Base-by-base conservation (phyloP, 2,329 filamentous ascomycete genomes). In the Annulohypoxylon truncatum region DNA sequence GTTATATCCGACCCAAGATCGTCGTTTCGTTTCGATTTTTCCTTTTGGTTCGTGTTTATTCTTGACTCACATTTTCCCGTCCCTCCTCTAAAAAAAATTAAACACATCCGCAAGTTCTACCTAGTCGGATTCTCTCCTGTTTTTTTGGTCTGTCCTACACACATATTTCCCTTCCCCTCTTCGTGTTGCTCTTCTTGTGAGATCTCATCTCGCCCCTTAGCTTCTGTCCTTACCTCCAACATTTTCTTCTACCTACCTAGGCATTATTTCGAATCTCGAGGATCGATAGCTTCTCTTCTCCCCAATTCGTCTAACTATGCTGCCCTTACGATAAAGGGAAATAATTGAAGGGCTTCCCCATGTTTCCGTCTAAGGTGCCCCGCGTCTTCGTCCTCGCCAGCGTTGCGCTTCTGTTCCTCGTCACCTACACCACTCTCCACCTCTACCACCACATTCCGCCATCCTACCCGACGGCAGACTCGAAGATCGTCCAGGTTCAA, bases 291-390 rank as follows among this genome's bases (percentile, higher is more conserved):
- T 31, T 51, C 29, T 38, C 6, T 28, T 18, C 31, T 28, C 35
- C 24, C 22, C 13, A 1, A 4, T 15, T 59, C 35, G 15, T 31
- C 13, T 33, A 70, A 54, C 62, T 48, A 68, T 66, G 66, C 59
- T 64, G 42, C 35, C 24, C 48, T 10, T 55, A 40, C 54, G 46
- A 56, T 66, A 26, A 61, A 26, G 47, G 13, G 35, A 12, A 56
- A 15, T 51, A 66, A 47, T 20, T 6, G 18, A 70, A 58, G 56
- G 52, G 35, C 18, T 58, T 51, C 47, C 61, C 47, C 70, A 75
- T 75, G 73, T 72, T 71, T 65, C 65, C 66, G 24, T 63, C 69
- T 50, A 72, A 69, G 64, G 58, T 72, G 35, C 72, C 73, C 60
- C 73, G 73, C 54, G 60, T 72, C 56, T 71, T 74, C 33, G 59